Base-by-base conservation (phyloP, 169 alveolate species). In the Eimeria falciformis region DNA sequence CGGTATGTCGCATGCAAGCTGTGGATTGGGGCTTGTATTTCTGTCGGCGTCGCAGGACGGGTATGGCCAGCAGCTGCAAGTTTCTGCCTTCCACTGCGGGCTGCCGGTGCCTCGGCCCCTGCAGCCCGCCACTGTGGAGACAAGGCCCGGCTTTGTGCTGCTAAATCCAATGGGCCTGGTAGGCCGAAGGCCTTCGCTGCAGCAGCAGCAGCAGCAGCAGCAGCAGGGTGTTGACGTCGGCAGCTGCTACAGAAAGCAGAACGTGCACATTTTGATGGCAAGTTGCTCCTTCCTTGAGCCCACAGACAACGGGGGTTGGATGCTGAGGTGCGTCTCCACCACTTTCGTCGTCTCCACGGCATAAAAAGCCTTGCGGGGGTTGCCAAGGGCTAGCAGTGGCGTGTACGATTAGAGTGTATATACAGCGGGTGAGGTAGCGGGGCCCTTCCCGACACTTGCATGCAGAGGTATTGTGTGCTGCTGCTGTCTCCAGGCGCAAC, bases 71-170 rank as follows among this genome's bases (percentile, higher is more conserved):
- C 88, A 79, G 75, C 56, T 79, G 6, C 55, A 50, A 14, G 88
- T 79, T 29, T 79, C 88, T 37, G 50, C 88, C 1, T 53, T 79
- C 43, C 88, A 79, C n/a, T 79, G 88, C 88, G 88, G 88, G 55
- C 29, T 33, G 17, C 86, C 86, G 27, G 33, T 23, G 1, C 88
- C 88, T 12, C 40, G 47, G 55, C 40, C 62, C 0, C 33, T 58
- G 40, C 88, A 43, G 56, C 40, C 88, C 5, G 18, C 71, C 71
- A 9, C 21, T 9, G 14, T 11, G 71, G 33, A 9, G 71, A 14
- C 9, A n/a, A 58, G 27, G 9, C 25, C 29, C 73, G 47, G 46
- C 71, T 47, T 4, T 40, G 29, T 53, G 21, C 43, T 21, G 29
- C 73, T 58, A 9, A 33, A 65, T 79, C 40, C 43, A 43, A 29